These are phyloP conservation scores for Backusella tuberculispora DNA, from an alignment of 192 early-diverging fungal species.

Conservation along the genomic window DNA sequence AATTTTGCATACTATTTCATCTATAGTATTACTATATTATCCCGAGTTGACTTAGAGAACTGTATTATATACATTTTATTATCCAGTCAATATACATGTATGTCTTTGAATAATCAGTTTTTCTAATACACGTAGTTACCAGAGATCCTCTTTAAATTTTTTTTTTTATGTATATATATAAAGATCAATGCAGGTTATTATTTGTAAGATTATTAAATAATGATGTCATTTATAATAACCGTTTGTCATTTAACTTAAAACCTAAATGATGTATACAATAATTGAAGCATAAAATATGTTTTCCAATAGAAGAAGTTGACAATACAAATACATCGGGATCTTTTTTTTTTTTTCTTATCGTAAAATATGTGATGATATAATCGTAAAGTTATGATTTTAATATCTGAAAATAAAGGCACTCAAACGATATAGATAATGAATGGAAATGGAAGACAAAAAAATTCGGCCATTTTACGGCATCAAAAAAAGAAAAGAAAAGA, in stretches of 20 bases:
- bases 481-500: no score
- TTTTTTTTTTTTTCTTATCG: neutral
- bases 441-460: neutral
- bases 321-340: neutral
- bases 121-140: no score
- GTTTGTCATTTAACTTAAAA: neutral
- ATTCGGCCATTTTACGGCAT: neutral
- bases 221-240: neutral
- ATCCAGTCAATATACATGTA: no score
- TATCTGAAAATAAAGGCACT: neutral
- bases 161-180: no score
- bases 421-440: no score
- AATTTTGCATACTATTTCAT: neutral
- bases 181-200: neutral
- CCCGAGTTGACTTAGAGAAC: no score
- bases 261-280: neutral
- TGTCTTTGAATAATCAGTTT: no score
- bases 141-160: no score
- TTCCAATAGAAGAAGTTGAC: neutral
- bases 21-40: no score
- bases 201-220: neutral
- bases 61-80: no score
- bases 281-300: neutral
- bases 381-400: neutral
- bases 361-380: neutral